phyloP scores from a whole-genome alignment of 2,329 filamentous ascomycete genomes.

The Stachybotrys echinatus region DNA sequence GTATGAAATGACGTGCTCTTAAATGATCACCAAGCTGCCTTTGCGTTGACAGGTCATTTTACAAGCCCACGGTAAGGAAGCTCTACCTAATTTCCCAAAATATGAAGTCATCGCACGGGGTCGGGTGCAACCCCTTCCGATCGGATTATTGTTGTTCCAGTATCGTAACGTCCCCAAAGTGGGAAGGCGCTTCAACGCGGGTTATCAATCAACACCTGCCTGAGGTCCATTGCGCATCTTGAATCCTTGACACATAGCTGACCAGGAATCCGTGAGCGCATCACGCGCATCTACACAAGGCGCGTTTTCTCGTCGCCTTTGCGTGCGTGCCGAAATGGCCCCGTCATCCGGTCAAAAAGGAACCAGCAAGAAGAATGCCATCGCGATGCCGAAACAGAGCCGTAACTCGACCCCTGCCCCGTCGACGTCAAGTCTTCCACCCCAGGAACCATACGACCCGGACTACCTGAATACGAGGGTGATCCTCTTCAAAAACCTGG shows the following conservation, averaged over 20 bases:
- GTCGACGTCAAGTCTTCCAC: conserved; percentile 46
- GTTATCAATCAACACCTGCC: background rate
- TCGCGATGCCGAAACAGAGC: conserved; percentile 62
- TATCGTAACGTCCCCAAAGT: background rate
- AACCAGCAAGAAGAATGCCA: conserved; percentile 58
- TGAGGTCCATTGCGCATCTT: background rate
- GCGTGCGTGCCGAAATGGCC: conserved; percentile 16
- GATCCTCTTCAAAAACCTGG: conserved; percentile 53
- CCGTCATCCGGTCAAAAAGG: conserved; percentile 55
- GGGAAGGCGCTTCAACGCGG: background rate
- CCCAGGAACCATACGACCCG: conserved; percentile 51
- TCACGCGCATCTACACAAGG: background rate
- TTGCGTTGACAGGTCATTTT: too few species aligned
- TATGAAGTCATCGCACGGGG: background rate
- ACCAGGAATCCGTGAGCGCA: background rate
- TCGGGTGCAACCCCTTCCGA: too few species aligned
- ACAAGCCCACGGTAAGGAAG: too few species aligned
- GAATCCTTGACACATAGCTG: background rate
- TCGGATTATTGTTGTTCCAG: background rate
- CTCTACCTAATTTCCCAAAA: background rate
- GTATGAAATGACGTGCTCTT: too few species aligned
- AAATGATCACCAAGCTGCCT: too few species aligned
- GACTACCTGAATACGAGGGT: conserved; percentile 63
- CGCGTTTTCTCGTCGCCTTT: background rate
- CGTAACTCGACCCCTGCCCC: conserved; percentile 68